A percentile compares a stretch with the other conserved stretches of the same genome.
Conservation (phyloP, 257 asterid species). For the Solanum tacnaense region DNA sequence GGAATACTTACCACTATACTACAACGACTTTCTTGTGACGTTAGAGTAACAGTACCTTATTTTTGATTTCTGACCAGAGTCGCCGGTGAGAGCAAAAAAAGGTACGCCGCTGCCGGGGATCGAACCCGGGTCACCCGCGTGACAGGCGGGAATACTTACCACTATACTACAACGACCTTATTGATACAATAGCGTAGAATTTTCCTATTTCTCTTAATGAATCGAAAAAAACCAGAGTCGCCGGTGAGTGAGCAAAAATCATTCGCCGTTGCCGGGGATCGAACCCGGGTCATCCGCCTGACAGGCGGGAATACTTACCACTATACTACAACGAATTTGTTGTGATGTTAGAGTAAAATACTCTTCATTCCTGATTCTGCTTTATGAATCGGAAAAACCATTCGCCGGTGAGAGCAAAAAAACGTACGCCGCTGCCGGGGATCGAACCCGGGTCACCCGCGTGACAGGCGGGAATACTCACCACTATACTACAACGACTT, state of each 20-base stretch:
- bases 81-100: no score
- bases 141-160: slow-evolving; percentile 98
- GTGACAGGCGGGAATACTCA: slow-evolving; percentile 97
- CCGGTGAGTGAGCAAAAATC: no score
- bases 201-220: no score
- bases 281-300: slow-evolving; percentile 99
- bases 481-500: slow-evolving; percentile 92
- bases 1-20: slow-evolving; percentile 81
- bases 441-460: slow-evolving; percentile 98
- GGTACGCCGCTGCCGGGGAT: slow-evolving; percentile 75
- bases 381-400: no score
- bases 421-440: slow-evolving; percentile 65
- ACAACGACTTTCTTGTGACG: not conserved
- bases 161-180: slow-evolving; percentile 81
- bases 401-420: no score
- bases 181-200: not conserved
- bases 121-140: slow-evolving; percentile 98
- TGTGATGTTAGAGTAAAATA: not conserved
- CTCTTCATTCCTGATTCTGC: no score
- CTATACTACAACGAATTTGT: slow-evolving; percentile 78
- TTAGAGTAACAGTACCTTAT: no score
- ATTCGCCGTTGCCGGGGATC: slow-evolving; percentile 95
- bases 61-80: no score
- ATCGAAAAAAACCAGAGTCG: no score
- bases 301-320: slow-evolving; percentile 99